phyloP scores from a whole-genome alignment of 1,284 basidiomycete genomes.

The Papiliotrema flavescens region DNA sequence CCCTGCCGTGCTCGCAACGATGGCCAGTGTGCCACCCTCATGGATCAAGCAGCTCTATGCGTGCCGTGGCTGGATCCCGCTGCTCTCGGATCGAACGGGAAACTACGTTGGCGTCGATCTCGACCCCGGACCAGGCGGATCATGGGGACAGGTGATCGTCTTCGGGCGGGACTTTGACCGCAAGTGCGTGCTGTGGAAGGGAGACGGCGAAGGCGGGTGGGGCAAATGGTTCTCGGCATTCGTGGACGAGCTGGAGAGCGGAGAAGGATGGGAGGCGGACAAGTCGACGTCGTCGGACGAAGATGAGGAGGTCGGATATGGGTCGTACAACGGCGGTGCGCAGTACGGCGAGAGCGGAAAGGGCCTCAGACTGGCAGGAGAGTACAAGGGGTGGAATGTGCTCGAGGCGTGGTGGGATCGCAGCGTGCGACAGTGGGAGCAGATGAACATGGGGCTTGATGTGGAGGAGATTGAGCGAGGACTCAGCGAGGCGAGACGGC shows the following conservation, averaged over 20 bases:
- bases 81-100: constrained; percentile 86
- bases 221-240: constrained; percentile 90
- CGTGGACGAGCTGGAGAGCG: constrained; percentile 86
- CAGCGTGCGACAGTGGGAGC: constrained; percentile 77
- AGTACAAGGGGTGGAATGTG: constrained; percentile 85
- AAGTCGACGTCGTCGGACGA: constrained; percentile 46
- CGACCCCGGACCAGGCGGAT: constrained; percentile 72
- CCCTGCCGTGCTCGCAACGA: constrained; percentile 62
- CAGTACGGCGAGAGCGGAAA: constrained; percentile 66
- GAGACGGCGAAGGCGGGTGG: constrained; percentile 89
- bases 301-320: constrained; percentile 75
- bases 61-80: constrained; percentile 91
- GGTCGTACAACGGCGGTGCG: constrained; percentile 75
- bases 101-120: constrained; percentile 97
- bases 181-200: constrained; percentile 89
- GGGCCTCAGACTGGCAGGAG: constrained; percentile 64
- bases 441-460: constrained; percentile 63
- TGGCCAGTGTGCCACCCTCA: constrained; percentile 85
- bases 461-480: constrained; percentile 45
- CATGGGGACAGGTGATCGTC: constrained; percentile 88
- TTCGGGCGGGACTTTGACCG: constrained; percentile 98
- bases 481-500: constrained; percentile 32
- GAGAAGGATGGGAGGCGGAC: constrained; percentile 80
- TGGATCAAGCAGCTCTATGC: constrained; percentile 91
- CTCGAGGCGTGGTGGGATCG: constrained; percentile 86